Evolutionary conservation across 805 yeast species (phyloP), one percentile per base, ranked within the genome.

Genomic region (Myxozyma kluyveri): DNA sequence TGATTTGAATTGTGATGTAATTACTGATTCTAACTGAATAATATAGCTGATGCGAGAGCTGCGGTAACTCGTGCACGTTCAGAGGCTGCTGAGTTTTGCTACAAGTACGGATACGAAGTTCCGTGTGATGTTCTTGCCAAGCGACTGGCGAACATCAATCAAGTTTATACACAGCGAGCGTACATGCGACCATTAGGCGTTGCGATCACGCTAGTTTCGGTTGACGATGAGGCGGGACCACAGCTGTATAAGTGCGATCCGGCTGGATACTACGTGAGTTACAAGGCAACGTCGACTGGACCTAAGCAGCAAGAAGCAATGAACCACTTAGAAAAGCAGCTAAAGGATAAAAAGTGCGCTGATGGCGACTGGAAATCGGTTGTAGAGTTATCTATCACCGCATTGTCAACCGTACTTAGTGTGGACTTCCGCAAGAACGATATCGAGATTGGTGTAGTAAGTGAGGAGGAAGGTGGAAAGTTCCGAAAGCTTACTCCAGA

Each of bases 101-200:
- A 91, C 74, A 85, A 87, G 68, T 87, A 88, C 69, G 99, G 99
- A 37, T 93, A 89, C 68, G 96, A 88, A 67, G 90, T 93, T 88
- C 98, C 98, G 2, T 88, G 87, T 57, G 96, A 58, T 36, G 62
- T 40, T 27, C 48, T 58, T 26, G 62, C 96, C 37, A 91, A 91
- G 73, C 80, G 97, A 68, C 84, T 93, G 86, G 98, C 98, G 50
- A 93, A 93, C 69, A 73, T 89, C 66, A 86, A 96, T 45, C 99
- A 93, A 75, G 81, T 93, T 57, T 93, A 89, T 71, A 93, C 99
- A 38, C 99, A 93, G 72, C 80, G 97, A 67, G 98, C 98, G 9
- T 91, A 91, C 71, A 93, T 93, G 98, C 82, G 99, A 71, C 99
- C 99, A 23, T 76, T 89, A 61, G 99, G 99, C 35, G 96, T 91